These are phyloP conservation scores for Phenoliferia sp. DNA, from an alignment of 1,284 basidiomycete species.

Conservation along the genomic window DNA sequence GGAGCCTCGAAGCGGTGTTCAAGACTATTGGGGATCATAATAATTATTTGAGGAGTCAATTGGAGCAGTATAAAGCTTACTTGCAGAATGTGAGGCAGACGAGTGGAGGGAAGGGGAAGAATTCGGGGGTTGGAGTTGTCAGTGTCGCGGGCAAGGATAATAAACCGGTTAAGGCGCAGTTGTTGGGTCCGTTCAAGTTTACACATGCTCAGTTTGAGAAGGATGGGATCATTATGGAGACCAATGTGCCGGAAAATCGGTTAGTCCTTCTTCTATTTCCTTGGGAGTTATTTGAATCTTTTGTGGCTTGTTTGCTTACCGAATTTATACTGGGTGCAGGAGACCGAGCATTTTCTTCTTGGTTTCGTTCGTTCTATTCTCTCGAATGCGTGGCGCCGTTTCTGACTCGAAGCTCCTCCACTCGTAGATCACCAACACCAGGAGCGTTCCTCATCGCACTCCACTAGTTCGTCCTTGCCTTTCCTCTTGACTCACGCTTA, in stretches of 20 bases:
- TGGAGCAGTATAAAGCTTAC: slow-evolving; percentile 99
- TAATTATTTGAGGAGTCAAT: slow-evolving; percentile 88
- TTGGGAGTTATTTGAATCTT: neutral
- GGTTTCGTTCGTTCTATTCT: slow-evolving; percentile 48
- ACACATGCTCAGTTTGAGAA: slow-evolving; percentile 98
- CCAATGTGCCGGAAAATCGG: slow-evolving; percentile 97
- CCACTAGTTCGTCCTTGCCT: slow-evolving; percentile 57
- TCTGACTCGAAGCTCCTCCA: neutral
- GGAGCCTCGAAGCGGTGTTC: slow-evolving; percentile 90
- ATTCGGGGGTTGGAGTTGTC: slow-evolving; percentile 87
- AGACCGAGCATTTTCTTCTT: slow-evolving; percentile 98
- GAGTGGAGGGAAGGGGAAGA: slow-evolving; percentile 64
- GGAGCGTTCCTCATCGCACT: slow-evolving; percentile 98
- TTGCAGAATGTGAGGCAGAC: slow-evolving; percentile 94
- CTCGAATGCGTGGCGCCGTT: neutral
- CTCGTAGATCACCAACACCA: slow-evolving; percentile 77
- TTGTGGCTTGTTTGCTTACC: neutral
- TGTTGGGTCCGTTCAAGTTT: slow-evolving; percentile 91
- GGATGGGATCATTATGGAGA: slow-evolving; percentile 98
- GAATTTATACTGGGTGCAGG: slow-evolving; percentile 46
- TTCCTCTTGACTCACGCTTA: neutral
- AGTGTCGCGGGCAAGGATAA: slow-evolving; percentile 96
- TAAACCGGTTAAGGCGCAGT: slow-evolving; percentile 66
- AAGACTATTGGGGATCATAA: slow-evolving; percentile 99
- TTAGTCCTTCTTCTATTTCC: slow-evolving; percentile 45